phyloP scores from a whole-genome alignment of 768 basidiomycete genomes.

The Exidia glandulosa region DNA sequence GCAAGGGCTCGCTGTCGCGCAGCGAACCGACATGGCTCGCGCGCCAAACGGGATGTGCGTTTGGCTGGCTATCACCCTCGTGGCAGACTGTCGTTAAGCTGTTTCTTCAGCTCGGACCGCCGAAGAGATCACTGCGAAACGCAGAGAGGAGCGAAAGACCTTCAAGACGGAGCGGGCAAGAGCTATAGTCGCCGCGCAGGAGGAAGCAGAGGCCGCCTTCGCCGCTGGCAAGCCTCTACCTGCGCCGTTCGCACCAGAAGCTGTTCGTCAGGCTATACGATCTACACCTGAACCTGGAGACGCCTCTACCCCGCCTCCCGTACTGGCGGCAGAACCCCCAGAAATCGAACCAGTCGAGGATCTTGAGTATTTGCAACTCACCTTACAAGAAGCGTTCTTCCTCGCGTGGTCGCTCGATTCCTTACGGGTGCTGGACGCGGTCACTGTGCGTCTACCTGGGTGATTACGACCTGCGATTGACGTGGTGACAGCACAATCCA shows the following conservation, averaged over 20 bases:
- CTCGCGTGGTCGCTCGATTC: constrained; percentile 77
- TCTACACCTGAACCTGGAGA: neutral
- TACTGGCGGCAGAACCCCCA: constrained; percentile 37
- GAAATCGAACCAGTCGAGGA: constrained; percentile 44
- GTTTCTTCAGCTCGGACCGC: constrained; percentile 54
- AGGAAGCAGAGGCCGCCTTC: constrained; percentile 70
- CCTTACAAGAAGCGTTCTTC: constrained; percentile 84
- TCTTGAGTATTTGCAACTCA: constrained; percentile 84
- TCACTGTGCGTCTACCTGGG: constrained; percentile 59
- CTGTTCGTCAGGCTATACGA: constrained; percentile 1
- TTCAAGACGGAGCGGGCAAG: constrained; percentile 88
- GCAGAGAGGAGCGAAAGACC: constrained; percentile 78
- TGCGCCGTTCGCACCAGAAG: constrained; percentile 5
- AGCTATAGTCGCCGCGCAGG: constrained; percentile 73
- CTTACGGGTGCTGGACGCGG: constrained; percentile 54
- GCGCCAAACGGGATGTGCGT: constrained; percentile 64
- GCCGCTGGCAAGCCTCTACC: constrained; percentile 40
- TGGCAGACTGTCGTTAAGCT: neutral
- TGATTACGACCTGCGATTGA: neutral
- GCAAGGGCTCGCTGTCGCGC: constrained; percentile 87
- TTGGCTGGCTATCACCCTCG: constrained; percentile 13
- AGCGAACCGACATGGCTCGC: constrained; percentile 93
- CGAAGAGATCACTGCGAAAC: constrained; percentile 83
- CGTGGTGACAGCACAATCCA: constrained; percentile 32
- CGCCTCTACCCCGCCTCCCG: constrained; percentile 21